Percentiles rank a stretch among this genome's conserved stretches.
These are phyloP conservation scores for Silene latifolia DNA, from an alignment of 148 eudicot genomes.

Conservation along the genomic window DNA sequence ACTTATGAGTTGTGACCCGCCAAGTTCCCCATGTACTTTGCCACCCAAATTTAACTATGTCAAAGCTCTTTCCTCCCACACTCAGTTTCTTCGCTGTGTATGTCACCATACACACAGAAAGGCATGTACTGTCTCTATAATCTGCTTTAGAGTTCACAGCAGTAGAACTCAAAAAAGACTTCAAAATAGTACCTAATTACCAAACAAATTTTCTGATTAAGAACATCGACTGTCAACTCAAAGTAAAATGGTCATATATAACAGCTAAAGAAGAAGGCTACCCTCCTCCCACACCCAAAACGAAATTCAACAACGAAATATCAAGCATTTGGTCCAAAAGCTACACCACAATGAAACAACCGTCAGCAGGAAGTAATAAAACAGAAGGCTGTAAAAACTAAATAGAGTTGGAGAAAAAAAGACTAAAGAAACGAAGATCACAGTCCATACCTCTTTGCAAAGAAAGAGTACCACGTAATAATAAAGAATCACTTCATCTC, in stretches of 20 bases:
- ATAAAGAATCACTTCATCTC: conserved; percentile 53
- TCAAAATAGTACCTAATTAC: neutral
- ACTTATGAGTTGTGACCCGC: too few species aligned
- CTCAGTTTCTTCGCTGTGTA: neutral
- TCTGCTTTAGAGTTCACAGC: neutral
- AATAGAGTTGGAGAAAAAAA: neutral
- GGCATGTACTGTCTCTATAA: neutral
- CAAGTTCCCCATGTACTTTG: neutral
- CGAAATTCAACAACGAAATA: too few species aligned
- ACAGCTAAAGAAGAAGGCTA: neutral
- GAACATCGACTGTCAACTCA: too few species aligned
- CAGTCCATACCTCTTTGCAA: conserved; percentile 32
- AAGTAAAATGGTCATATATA: neutral
- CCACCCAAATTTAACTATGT: neutral
- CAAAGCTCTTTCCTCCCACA: neutral
- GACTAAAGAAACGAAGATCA: neutral
- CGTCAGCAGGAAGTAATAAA: neutral
- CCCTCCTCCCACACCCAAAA: neutral
- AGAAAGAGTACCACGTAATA: neutral
- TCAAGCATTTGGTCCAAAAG: neutral
- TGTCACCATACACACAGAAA: neutral
- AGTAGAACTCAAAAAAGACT: too few species aligned
- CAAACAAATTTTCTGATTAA: neutral
- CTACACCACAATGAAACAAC: conserved; percentile 10
- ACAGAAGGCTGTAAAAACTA: neutral